These are phyloP conservation scores for Malus hybrid DNA, from an alignment of 331 rosid genomes.

Conservation along the genomic window DNA sequence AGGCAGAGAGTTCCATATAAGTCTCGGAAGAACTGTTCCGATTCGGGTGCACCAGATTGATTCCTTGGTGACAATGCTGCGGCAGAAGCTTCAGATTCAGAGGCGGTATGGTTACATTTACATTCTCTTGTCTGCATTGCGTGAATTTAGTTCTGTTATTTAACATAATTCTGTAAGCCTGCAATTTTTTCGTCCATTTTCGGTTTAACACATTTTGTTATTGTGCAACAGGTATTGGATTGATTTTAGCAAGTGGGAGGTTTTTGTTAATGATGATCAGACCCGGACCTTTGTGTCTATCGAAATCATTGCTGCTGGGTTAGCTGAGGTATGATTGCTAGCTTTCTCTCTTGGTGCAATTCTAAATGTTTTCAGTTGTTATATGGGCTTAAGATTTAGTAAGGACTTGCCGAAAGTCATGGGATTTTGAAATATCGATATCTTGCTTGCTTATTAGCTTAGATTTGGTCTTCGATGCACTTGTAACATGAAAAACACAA, in stretches of 20 bases:
- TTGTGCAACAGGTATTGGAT: slow-evolving; percentile 56
- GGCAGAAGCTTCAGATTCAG: slow-evolving; percentile 72
- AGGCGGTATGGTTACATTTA: slow-evolving; percentile 36
- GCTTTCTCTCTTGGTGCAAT: too few species aligned
- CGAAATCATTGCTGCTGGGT: slow-evolving; percentile 59
- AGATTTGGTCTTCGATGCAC: not conserved
- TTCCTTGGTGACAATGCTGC: slow-evolving; percentile 70
- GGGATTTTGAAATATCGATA: not conserved
- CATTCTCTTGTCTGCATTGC: not conserved
- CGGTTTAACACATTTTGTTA: not conserved
- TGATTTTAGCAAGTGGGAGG: slow-evolving; percentile 79
- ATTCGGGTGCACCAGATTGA: slow-evolving; percentile 82
- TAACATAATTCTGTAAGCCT: not conserved
- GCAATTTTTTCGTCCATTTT: not conserved
- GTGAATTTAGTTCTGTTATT: not conserved
- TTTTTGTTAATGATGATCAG: slow-evolving; percentile 67
- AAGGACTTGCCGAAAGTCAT: not conserved
- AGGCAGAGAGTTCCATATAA: slow-evolving; percentile 78
- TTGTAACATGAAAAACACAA: not conserved
- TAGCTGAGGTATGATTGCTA: slow-evolving; percentile 48
- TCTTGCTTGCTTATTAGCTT: not conserved
- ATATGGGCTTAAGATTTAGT: not conserved
- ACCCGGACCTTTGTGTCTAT: slow-evolving; percentile 74
- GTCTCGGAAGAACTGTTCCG: slow-evolving; percentile 86
- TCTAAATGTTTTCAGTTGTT: too few species aligned